These are phyloP conservation scores for Aspergillus nanangensis DNA, from an alignment of 495 filamentous ascomycete species.

Conservation along the genomic window DNA sequence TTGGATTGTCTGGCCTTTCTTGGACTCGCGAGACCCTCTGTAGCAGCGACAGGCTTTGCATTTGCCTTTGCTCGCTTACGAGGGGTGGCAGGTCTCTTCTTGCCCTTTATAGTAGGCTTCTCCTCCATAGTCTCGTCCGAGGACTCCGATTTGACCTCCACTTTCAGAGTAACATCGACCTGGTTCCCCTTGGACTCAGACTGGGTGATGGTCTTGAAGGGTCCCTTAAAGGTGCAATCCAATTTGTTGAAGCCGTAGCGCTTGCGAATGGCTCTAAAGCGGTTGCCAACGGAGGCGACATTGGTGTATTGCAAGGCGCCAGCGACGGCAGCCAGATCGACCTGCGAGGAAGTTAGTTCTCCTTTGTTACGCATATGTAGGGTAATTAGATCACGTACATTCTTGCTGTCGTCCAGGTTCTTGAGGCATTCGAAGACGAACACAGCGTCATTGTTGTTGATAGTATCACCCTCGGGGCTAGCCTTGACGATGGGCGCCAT, in stretches of 20 bases:
- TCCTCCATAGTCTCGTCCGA: neutral
- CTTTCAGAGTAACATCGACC: too few species aligned
- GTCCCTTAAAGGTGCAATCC: slow-evolving; percentile 5
- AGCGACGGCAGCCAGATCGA: slow-evolving; percentile 22
- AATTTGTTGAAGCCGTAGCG: slow-evolving; percentile 19
- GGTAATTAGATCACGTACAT: slow-evolving; percentile 3
- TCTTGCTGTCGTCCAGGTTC: slow-evolving; percentile 8
- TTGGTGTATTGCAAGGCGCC: slow-evolving; percentile 26
- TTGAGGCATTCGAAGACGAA: slow-evolving; percentile 16
- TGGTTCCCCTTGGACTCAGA: neutral
- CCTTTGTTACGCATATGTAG: neutral
- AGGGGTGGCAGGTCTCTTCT: neutral
- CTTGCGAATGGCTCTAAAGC: slow-evolving; percentile 23
- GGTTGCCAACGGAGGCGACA: slow-evolving; percentile 25
- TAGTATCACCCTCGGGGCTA: neutral
- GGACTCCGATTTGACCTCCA: too few species aligned
- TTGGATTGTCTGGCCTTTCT: neutral
- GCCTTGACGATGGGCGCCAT: slow-evolving; percentile 4
- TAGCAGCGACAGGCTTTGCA: neutral
- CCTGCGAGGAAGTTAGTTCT: slow-evolving; percentile 10
- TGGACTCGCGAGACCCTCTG: neutral
- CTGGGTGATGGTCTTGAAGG: slow-evolving; percentile 1
- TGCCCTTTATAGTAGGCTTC: slow-evolving; percentile 1
- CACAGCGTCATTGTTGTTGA: slow-evolving; percentile 5
- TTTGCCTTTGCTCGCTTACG: slow-evolving; percentile 4